phyloP scores from a whole-genome alignment of 768 basidiomycete genomes.

The Pholiota molesta region DNA sequence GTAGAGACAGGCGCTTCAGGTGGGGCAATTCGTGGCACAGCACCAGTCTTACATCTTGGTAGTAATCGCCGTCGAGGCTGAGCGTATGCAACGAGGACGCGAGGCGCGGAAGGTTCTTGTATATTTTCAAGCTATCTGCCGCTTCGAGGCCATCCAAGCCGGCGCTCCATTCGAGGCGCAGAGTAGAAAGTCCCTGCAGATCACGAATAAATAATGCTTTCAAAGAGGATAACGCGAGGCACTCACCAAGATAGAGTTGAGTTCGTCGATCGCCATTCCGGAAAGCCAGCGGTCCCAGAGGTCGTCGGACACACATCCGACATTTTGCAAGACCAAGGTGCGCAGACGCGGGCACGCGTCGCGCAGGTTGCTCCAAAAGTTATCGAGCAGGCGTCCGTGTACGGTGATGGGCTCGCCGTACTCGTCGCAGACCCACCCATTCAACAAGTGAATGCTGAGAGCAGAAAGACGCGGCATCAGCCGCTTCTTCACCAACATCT shows the following conservation, averaged over 20 bases:
- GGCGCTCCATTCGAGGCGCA: neutral
- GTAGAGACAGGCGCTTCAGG: neutral
- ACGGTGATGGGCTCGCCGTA: neutral
- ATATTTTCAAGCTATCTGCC: neutral
- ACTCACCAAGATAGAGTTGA: neutral
- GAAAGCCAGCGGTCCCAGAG: neutral
- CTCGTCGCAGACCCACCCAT: neutral
- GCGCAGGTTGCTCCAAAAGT: neutral
- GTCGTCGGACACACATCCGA: neutral
- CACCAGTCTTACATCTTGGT: neutral
- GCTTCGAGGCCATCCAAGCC: neutral
- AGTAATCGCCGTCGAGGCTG: neutral
- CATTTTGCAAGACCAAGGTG: neutral
- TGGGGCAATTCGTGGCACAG: neutral
- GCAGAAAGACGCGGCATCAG: conserved; percentile 9
- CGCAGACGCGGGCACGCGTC: neutral
- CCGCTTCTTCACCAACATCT: neutral
- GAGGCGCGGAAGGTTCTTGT: neutral
- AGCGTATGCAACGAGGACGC: neutral
- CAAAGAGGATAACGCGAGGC: too few relatives aligned
- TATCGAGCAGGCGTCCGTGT: neutral
- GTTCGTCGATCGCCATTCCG: neutral
- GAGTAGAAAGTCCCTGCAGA: neutral
- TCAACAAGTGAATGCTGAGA: conserved; percentile 2
- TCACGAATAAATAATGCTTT: too few relatives aligned